phyloP scores from a whole-genome alignment of 78 protist genomes.

The Diacronema lutheri region DNA sequence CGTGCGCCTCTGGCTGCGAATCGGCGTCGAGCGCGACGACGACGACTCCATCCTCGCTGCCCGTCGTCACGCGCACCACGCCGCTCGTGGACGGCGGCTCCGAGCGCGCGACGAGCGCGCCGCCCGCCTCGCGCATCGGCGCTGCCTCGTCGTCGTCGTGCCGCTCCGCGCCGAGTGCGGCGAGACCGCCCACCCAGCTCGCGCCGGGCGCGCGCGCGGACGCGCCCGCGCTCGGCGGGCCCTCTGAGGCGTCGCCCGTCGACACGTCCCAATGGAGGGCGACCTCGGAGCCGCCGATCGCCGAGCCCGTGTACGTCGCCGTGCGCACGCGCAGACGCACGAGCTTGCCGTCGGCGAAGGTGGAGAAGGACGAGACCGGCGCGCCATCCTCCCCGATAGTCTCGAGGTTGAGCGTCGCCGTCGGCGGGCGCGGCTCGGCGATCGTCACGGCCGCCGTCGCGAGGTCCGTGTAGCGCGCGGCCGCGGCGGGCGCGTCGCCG shows the following conservation, averaged over 20 bases:
- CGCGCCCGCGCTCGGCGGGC: background rate
- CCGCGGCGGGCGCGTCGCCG: background rate
- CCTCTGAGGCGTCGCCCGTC: background rate
- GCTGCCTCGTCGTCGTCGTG: too few species aligned
- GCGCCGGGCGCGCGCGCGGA: background rate
- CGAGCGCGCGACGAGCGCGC: background rate
- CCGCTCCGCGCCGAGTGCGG: background rate
- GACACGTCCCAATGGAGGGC: background rate
- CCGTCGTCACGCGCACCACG: background rate
- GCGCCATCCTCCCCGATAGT: background rate
- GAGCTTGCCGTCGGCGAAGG: too few species aligned
- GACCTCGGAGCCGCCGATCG: background rate
- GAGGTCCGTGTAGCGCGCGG: background rate
- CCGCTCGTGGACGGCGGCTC: background rate
- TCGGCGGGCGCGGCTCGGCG: slow-evolving; percentile 21
- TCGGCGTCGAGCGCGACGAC: background rate
- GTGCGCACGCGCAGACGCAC: background rate
- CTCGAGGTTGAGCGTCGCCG: background rate
- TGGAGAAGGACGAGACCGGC: background rate
- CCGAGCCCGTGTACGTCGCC: background rate
- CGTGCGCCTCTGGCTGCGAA: background rate
- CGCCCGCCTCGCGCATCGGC: background rate
- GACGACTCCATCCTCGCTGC: background rate
- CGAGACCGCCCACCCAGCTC: background rate
- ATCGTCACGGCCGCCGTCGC: background rate